Base-by-base conservation (phyloP, 1,139 yeast genomes). In the Debaryomycetaceae sp. region DNA sequence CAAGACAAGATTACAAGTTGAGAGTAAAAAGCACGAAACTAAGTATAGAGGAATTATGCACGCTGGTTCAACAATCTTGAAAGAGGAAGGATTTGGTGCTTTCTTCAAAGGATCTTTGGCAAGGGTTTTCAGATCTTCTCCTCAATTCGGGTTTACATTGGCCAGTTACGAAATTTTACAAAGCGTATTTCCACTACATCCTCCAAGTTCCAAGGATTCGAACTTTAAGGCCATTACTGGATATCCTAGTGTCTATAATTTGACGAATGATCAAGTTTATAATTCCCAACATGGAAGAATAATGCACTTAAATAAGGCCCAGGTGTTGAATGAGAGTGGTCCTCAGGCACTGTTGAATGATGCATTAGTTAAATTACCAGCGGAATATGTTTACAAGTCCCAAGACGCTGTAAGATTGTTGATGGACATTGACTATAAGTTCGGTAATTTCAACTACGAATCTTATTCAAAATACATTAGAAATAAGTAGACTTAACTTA, bases 71-170 rank as follows among this genome's bases (percentile, higher is more conserved):
- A 80, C 87, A 7, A 90, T 93, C 46, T 64, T 83, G 55, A 79
- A 70, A 56, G 96, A 89, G 62, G 99, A 93, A 70, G 84, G 85
- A 6, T 48, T 72, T 11, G 66, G 75, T 49, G 96, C 97, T 11
- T 87, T 93, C 64, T 93, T 91, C 76, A 93, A 91, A 73, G 99
- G 99, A 57, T 96, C 98, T 37, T 80, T 93, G 51, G 98, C 99
- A 6, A 81, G 99, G 66, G 91, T 93, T 40, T 74, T 91, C 59
- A 81, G 98, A 68, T 91, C 98, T 5, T 90, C 97, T 3, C 99
- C 99, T 17, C 99, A 93, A 68, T 93, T 93, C 65, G 99, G 98
- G 45, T 91, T 93, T 68, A 93, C 99, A 9, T 78, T 93, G 57
- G 99, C 98, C 11, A 93, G 97, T 27, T 93, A 93, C 67, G 99